Evolutionary conservation across 345 rosid species (phyloP), one percentile per base, ranked within the genome.

Genomic region (Heritiera fomes): DNA sequence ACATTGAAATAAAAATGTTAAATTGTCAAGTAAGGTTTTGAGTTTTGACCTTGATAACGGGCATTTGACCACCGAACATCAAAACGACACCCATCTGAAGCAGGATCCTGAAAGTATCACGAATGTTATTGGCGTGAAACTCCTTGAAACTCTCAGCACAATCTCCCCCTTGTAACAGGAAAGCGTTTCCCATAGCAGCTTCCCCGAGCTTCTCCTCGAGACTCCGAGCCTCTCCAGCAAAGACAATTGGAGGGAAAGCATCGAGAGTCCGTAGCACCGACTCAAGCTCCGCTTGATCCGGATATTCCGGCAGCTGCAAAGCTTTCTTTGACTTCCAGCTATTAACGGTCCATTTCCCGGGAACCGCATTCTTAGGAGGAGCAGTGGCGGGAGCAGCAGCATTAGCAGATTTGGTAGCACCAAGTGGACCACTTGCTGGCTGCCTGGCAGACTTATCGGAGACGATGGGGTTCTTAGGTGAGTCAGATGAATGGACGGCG

Each of bases 141-240:
- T 89, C 95, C 77, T 91, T 91, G 85, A 91, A 89, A 47, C 95
- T 91, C 89, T 91, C 95, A 0, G 95, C 93, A 62, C 95, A 89
- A 75, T 89, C 95, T 5, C 95, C 95, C 8, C 95, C 95, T 68
- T 89, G 95, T 28, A 91, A 82, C 10, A 91, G 82, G 70, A 91
- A 91, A 10, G 95, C 95, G 56, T 88, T 89, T 28, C 95, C 95
- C 88, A 86, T 68, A 43, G 95, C 93, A 2, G 95, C 95, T 76
- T 89, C 92, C 52, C 69, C 78, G 58, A 75, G 78, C 70, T 63
- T 61, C 11, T 75, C 78, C 41, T 75, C 78, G 10, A 75, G 78
- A 50, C 45, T 75, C 59, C 78, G 45, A 2, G 94, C 94, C 77
- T 89, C 92, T 5, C 94, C 94, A 7, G 94, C 90, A 66, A 90